These are phyloP conservation scores for Maudiozyma bulderi DNA, from an alignment of 805 yeast species.

Conservation along the genomic window DNA sequence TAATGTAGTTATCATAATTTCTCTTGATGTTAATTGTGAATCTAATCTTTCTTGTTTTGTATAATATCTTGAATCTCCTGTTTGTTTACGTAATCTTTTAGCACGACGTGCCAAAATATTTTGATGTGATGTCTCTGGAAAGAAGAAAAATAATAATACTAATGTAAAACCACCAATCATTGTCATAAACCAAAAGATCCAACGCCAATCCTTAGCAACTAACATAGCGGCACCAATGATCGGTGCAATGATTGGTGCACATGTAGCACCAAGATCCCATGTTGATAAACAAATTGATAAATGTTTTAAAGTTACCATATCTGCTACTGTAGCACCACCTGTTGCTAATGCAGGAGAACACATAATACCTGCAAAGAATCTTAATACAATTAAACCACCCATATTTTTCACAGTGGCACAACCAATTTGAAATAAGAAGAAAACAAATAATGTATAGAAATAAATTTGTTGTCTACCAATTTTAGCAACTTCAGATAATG, in stretches of 20 bases:
- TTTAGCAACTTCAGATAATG: constrained; percentile 45
- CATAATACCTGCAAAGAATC: constrained; percentile 46
- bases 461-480: constrained; percentile 47
- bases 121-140: constrained; percentile 42
- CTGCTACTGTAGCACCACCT: constrained; percentile 51
- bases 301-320: constrained; percentile 34
- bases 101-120: constrained; percentile 40
- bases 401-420: constrained; percentile 42
- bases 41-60: constrained; percentile 34
- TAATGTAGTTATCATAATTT: constrained; percentile 27
- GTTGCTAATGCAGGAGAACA: constrained; percentile 49
- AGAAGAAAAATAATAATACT: constrained; percentile 30
- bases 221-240: constrained; percentile 44
- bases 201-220: constrained; percentile 43
- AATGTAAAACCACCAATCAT: constrained; percentile 27
- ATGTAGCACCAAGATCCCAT: constrained; percentile 46
- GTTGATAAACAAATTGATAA: constrained; percentile 39
- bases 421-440: constrained; percentile 46
- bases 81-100: constrained; percentile 34
- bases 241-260: constrained; percentile 51
- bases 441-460: constrained; percentile 37
- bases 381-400: constrained; percentile 40
- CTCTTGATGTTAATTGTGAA: constrained; percentile 12
- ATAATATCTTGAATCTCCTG: constrained; percentile 40
- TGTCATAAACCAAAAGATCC: constrained; percentile 44